Base-by-base conservation (phyloP, 1,284 basidiomycete species). In the Vanrija humicola region DNA sequence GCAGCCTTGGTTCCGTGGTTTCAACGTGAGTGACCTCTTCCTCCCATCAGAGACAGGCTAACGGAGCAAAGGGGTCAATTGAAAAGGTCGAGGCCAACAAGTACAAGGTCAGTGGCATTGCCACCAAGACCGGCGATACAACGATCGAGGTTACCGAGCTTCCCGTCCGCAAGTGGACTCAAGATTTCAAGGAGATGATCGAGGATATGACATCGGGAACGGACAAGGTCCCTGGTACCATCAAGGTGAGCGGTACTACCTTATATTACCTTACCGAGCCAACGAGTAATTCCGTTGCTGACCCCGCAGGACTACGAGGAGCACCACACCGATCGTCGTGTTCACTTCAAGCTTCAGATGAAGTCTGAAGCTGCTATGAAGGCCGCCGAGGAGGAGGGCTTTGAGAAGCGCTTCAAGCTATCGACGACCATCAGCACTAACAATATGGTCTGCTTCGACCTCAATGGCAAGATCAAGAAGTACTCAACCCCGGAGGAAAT, bases 381-480 rank as follows among this genome's bases (percentile, higher is more conserved):
- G 65, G 90, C 90, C 71, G 90, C 93, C 2, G 90, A 93, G 68
- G 83, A 84, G 54, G 90, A 97, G 71, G 95, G 95, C 3, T 77
- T 96, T 42, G 77, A 88, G 38, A 93, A 95, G 73, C 90, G 85
- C 72, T 98, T 99, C 85, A 97, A 95, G 78, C 78, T 97, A 50
- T 84, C 86, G 5, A 79, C 81, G 43, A 89, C 91, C 70, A 78
- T 98, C 72, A 88, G 82, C 70, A 97, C 92, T 9, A 83, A 83
- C 72, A 99, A 99, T 79, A 98, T 99, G 96, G 97, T 98, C 9
- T 92, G 91, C 75, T 99, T 99, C 76, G 94, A 98, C 75, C 84
- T 90, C 62, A 87, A 95, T 28, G 88, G 91, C 68, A 97, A 96
- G 80, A 97, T 99, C 79, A 92, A 88, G 79, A 96, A 88, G 78